A percentile compares a stretch with the other conserved stretches of the same genome.
These are phyloP conservation scores for Colletotrichum limetticola DNA, from an alignment of 2,329 filamentous ascomycete species.

Conservation along the genomic window DNA sequence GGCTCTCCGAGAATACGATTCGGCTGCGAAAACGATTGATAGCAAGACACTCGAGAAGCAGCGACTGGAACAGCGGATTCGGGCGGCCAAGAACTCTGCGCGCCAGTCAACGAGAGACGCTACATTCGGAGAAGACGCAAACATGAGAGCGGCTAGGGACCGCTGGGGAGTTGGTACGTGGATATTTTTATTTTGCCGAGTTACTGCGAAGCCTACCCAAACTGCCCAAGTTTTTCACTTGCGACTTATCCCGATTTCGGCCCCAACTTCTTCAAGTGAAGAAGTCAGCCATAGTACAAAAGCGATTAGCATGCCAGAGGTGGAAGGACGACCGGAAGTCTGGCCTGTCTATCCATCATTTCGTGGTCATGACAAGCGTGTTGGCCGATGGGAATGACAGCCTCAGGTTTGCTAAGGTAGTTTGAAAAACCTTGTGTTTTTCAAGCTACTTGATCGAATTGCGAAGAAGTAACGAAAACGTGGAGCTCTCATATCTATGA, in stretches of 20 bases:
- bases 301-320: neutral
- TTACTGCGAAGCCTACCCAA: neutral
- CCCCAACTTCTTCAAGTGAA: neutral
- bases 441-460: neutral
- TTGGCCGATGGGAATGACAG: neutral
- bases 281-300: neutral
- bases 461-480: neutral
- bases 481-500: neutral
- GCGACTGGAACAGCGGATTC: conserved; percentile 19
- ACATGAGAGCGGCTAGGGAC: neutral
- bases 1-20: neutral
- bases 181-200: neutral
- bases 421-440: neutral
- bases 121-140: neutral
- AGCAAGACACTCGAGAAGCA: conserved; percentile 19
- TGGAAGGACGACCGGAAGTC: neutral
- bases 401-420: neutral
- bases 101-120: conserved; percentile 8
- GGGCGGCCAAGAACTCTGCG: neutral
- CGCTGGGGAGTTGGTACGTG: conserved; percentile 23
- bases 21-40: conserved; percentile 1
- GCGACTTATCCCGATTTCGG: neutral
- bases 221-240: neutral
- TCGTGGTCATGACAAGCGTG: neutral
- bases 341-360: neutral